Conservation (phyloP, 768 basidiomycete genomes). For the Lyophyllum decastes region DNA sequence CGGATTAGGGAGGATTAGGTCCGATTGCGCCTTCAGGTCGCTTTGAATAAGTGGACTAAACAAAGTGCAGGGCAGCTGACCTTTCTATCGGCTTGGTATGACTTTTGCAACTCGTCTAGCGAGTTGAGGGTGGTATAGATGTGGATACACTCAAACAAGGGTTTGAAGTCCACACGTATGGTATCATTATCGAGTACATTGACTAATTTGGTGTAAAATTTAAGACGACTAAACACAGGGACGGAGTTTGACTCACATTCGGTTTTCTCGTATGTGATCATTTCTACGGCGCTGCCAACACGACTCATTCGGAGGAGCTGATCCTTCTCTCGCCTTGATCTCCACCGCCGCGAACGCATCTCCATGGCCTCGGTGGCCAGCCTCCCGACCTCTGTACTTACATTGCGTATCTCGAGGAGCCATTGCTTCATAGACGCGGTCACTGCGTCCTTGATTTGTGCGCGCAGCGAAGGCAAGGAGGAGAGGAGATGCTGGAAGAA, state of each 20-base stretch:
- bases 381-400: constrained; percentile 81
- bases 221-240: neutral
- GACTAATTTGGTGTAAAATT: constrained; percentile 45
- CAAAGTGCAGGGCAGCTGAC: constrained; percentile 34
- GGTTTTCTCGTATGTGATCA: constrained; percentile 89
- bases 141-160: constrained; percentile 95
- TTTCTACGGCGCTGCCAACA: constrained; percentile 90
- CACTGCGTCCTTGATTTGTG: constrained; percentile 90
- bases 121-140: constrained; percentile 92
- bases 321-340: constrained; percentile 81
- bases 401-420: constrained; percentile 92
- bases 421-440: constrained; percentile 96
- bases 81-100: constrained; percentile 97
- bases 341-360: constrained; percentile 78
- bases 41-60: neutral
- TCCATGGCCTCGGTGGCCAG: constrained; percentile 93
- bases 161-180: constrained; percentile 89
- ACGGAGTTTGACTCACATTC: constrained; percentile 67
- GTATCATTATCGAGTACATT: constrained; percentile 91
- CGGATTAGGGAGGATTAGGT: constrained; percentile 83
- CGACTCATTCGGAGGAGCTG: constrained; percentile 72
- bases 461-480: constrained; percentile 86
- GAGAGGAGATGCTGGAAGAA: constrained; percentile 91
- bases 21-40: constrained; percentile 83
- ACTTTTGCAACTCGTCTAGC: constrained; percentile 86